These are phyloP conservation scores for Chalciporus pseudorubinellus DNA, from an alignment of 768 basidiomycete genomes.

Conservation along the genomic window DNA sequence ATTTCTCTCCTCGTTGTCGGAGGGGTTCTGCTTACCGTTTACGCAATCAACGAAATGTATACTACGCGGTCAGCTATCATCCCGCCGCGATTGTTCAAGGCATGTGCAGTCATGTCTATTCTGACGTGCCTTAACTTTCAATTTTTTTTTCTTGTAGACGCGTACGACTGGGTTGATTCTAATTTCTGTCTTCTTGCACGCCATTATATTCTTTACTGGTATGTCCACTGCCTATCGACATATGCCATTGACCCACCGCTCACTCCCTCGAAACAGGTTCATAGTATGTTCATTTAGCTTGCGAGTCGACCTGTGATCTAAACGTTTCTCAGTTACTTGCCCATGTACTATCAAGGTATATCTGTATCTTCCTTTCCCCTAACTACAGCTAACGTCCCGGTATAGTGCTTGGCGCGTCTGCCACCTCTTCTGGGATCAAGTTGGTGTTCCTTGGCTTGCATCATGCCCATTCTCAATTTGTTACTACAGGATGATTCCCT, in stretches of 20 bases:
- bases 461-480: background rate
- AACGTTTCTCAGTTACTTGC: slow-evolving; percentile 32
- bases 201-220: slow-evolving; percentile 33
- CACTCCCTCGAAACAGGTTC: slow-evolving; percentile 15
- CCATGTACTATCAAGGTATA: slow-evolving; percentile 39
- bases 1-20: slow-evolving; percentile 39
- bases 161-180: slow-evolving; percentile 37
- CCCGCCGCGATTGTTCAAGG: slow-evolving; percentile 40
- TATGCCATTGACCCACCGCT: background rate
- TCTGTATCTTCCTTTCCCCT: background rate
- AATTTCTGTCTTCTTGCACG: slow-evolving; percentile 35
- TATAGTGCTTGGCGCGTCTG: slow-evolving; percentile 36
- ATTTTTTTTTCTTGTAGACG: slow-evolving; percentile 28
- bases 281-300: slow-evolving; percentile 22
- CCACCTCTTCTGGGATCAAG: slow-evolving; percentile 34
- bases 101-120: background rate
- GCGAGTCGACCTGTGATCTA: background rate
- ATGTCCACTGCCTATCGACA: background rate
- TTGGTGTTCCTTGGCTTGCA: no score
- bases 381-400: background rate
- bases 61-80: slow-evolving; percentile 38
- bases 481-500: slow-evolving; percentile 36
- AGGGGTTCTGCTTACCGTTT: slow-evolving; percentile 27
- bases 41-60: slow-evolving; percentile 33
- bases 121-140: background rate